phyloP scores from a whole-genome alignment of 129 eudicot species.

The Mikania micrantha region DNA sequence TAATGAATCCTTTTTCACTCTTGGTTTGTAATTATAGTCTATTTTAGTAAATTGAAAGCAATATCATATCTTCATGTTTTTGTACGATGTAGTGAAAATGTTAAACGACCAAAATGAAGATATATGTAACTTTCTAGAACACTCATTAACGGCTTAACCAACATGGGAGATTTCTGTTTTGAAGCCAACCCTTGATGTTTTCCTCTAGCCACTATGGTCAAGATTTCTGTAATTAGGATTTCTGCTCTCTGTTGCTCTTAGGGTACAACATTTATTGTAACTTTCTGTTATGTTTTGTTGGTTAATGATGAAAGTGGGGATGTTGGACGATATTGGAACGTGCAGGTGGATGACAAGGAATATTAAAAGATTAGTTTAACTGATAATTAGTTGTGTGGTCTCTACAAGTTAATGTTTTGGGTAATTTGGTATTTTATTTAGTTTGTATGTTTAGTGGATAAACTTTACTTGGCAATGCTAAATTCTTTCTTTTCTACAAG shows the following conservation, averaged over 20 bases:
- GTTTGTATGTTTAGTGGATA: neutral
- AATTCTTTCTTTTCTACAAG: neutral
- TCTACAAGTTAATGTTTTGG: neutral
- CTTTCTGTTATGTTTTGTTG: neutral
- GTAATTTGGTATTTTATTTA: neutral
- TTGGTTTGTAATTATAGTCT: neutral
- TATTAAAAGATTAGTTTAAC: neutral
- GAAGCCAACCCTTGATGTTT: neutral
- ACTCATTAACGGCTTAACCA: neutral
- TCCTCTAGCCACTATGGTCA: neutral
- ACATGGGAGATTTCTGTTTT: conserved; percentile 1
- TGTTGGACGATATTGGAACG: neutral
- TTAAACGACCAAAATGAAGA: neutral
- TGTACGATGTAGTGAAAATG: neutral
- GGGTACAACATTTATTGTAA: neutral
- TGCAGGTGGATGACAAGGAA: neutral
- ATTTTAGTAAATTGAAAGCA: neutral
- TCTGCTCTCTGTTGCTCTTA: neutral
- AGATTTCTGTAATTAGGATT: neutral
- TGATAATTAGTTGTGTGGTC: neutral
- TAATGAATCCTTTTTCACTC: neutral
- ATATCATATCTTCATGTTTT: neutral
- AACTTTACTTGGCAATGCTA: neutral
- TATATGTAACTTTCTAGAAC: neutral
- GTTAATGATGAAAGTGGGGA: neutral